phyloP scores from a whole-genome alignment of 78 protist species.

The Chrysochromulina tobinii region DNA sequence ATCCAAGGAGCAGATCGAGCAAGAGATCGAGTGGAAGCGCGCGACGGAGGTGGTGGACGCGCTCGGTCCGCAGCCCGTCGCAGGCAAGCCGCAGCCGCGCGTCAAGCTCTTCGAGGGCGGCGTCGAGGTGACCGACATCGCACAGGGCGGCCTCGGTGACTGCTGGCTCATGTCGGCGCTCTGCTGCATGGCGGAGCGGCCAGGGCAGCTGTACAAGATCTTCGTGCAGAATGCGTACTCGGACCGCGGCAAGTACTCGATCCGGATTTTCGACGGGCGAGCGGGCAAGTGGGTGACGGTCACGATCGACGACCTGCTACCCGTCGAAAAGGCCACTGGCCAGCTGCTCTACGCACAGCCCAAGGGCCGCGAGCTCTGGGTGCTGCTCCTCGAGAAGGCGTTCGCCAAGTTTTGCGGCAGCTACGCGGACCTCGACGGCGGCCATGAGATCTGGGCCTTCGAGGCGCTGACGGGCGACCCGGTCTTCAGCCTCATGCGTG shows the following conservation, averaged over 20 bases:
- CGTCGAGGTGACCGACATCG: conserved; percentile 7
- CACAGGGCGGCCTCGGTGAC: conserved; percentile 70
- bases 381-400: conserved; percentile 45
- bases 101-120: conserved; percentile 19
- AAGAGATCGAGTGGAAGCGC: too few species aligned
- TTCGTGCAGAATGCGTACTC: neutral
- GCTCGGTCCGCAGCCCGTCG: too few species aligned
- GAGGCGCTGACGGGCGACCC: neutral
- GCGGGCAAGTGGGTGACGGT: neutral
- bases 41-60: too few species aligned
- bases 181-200: conserved; percentile 28
- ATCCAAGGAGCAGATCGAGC: too few species aligned
- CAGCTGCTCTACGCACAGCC: conserved; percentile 20
- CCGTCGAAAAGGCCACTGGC: neutral
- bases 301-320: conserved; percentile 43
- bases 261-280: neutral
- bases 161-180: conserved; percentile 68
- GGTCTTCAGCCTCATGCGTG: neutral
- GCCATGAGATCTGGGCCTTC: conserved; percentile 18
- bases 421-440: conserved; percentile 17
- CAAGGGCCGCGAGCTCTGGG: conserved; percentile 45
- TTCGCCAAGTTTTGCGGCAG: conserved; percentile 35
- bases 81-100: neutral
- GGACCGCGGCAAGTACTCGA: conserved; percentile 30
- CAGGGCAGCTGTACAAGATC: neutral